These are phyloP conservation scores for Lupinus albus DNA, from an alignment of 306 rosid genomes.

Conservation along the genomic window DNA sequence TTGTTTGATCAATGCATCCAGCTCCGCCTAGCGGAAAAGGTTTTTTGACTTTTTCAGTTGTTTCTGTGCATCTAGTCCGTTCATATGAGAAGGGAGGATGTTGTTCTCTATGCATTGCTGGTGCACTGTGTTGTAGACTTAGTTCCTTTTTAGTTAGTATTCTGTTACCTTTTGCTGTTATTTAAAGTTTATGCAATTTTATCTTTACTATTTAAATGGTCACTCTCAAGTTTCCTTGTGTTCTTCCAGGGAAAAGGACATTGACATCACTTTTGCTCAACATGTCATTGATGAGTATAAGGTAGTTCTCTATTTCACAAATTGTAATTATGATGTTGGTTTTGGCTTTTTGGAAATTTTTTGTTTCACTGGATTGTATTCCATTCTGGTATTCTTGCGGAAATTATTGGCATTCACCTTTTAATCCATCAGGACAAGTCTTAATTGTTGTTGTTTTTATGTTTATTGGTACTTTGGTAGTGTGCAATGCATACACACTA, in stretches of 20 bases:
- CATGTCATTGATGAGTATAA: slow-evolving; percentile 91
- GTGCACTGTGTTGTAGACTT: slow-evolving; percentile 22
- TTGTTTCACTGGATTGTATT: slow-evolving; percentile 22
- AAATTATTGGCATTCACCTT: slow-evolving; percentile 17
- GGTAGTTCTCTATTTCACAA: slow-evolving; percentile 52
- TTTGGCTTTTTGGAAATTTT: not conserved
- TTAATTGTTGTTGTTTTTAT: slow-evolving; percentile 23
- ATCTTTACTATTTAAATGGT: slow-evolving; percentile 31
- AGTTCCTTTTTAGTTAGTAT: slow-evolving; percentile 14
- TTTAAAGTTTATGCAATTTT: slow-evolving; percentile 13
- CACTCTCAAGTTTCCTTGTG: slow-evolving; percentile 40
- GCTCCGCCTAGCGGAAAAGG: not conserved
- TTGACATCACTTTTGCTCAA: slow-evolving; percentile 90
- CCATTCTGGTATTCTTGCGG: not conserved
- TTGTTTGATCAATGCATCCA: not conserved
- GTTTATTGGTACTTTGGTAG: slow-evolving; percentile 7
- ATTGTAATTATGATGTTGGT: slow-evolving; percentile 11
- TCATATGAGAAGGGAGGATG: slow-evolving; percentile 32
- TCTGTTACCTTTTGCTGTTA: not conserved
- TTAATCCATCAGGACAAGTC: slow-evolving; percentile 4
- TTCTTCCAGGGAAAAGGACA: slow-evolving; percentile 90
- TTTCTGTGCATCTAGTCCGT: slow-evolving; percentile 12
- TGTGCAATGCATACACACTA: not conserved
- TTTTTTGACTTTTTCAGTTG: not conserved
- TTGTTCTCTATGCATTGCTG: slow-evolving; percentile 21